A percentile compares a stretch with the other conserved stretches of the same genome.
Evolutionary conservation across 495 filamentous ascomycete genomes (phyloP).

Genomic region (Xylaria telfairii): DNA sequence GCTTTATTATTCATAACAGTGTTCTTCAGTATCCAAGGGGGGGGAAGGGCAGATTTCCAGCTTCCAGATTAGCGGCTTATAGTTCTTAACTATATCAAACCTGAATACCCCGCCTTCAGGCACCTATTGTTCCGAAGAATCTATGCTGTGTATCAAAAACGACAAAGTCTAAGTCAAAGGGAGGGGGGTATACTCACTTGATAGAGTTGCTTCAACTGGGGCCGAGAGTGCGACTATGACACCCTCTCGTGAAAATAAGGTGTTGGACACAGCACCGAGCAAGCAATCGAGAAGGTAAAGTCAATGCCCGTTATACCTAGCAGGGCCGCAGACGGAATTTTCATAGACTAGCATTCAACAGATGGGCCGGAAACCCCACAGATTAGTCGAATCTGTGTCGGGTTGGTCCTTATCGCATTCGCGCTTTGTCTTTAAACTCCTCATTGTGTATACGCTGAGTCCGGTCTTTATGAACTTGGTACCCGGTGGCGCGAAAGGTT

Average conservation of each 20-base stretch:
- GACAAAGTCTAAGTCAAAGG: conserved; percentile 48
- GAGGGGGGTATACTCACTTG: conserved; percentile 37
- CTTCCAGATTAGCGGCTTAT: conserved; percentile 53
- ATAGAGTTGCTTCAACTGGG: conserved; percentile 62
- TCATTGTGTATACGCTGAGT: conserved; percentile 56
- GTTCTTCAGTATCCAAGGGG: conserved; percentile 63
- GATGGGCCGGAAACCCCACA: conserved; percentile 62
- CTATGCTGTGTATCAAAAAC: conserved; percentile 20
- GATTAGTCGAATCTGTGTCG: conserved; percentile 53
- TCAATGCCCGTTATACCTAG: conserved; percentile 55
- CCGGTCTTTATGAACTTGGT: conserved; percentile 57
- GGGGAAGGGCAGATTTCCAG: conserved; percentile 59
- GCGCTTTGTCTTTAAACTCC: conserved; percentile 59
- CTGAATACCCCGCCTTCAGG: conserved; percentile 1
- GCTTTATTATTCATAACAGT: conserved; percentile 55
- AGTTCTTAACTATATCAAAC: conserved; percentile 27
- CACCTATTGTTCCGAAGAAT: conserved; percentile 36
- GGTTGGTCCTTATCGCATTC: conserved; percentile 51
- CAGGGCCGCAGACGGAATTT: conserved; percentile 53
- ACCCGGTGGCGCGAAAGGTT: conserved; percentile 52
- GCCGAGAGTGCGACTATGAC: conserved; percentile 44
- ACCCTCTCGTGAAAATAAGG: conserved; percentile 44
- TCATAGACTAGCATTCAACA: conserved; percentile 64
- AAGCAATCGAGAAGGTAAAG: conserved; percentile 50
- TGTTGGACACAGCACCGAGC: conserved; percentile 50